Evolutionary conservation across 163 green algal species (phyloP).

Genomic region (Chlamydomonas reinhardtii): DNA sequence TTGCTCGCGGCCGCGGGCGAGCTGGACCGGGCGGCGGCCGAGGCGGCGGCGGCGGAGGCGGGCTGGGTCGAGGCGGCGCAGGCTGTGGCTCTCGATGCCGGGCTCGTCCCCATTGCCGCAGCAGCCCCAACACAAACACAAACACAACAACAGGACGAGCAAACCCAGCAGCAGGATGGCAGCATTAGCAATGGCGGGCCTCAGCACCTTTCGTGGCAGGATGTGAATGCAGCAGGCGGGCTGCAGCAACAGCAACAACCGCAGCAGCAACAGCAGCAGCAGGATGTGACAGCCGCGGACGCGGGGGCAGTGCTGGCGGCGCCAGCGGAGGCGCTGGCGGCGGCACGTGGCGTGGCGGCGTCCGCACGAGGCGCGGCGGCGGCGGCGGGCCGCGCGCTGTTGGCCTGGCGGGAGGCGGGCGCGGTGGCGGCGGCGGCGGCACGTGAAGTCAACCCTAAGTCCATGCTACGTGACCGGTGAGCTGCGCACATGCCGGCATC

Average conservation of each 20-base stretch:
- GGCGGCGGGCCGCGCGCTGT: not conserved
- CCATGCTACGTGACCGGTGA: not conserved
- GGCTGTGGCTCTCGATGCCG: no score
- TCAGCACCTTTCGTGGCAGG: no score
- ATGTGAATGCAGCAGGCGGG: no score
- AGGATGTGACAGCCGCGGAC: not conserved
- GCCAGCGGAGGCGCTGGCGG: slow-evolving; percentile 1
- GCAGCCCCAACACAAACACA: no score
- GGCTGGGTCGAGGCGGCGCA: not conserved
- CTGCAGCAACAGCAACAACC: no score
- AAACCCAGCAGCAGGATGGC: no score
- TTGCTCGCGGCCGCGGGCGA: slow-evolving; percentile 1
- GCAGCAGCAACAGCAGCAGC: no score
- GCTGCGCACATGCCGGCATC: no score
- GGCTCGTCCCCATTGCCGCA: no score
- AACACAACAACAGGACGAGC: no score
- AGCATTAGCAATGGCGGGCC: no score
- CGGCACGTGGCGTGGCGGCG: not conserved
- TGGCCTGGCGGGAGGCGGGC: not conserved
- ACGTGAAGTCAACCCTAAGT: slow-evolving; percentile 11
- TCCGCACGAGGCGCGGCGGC: not conserved
- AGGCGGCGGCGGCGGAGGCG: not conserved
- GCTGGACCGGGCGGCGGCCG: not conserved
- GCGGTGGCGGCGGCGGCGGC: not conserved
- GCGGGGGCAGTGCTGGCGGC: not conserved